phyloP scores from a whole-genome alignment of 441 rosid genomes.

The Erodium texanum region DNA sequence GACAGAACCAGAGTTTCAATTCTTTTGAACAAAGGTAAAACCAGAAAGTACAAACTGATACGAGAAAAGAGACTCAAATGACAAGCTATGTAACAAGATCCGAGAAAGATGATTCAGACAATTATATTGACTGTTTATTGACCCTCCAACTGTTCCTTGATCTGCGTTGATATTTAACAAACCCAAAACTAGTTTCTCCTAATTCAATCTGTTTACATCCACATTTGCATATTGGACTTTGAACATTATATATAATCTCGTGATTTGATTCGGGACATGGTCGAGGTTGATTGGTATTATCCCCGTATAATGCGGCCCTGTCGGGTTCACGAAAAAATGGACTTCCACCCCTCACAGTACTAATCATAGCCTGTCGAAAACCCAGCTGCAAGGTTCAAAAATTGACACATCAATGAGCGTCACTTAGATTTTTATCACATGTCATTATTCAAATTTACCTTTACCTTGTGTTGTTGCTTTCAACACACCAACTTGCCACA shows the following conservation, averaged over 20 bases:
- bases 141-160: no score
- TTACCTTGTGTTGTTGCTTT: slow-evolving; percentile 40
- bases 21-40: no score
- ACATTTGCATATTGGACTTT: no score
- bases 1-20: no score
- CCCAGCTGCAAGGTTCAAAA: slow-evolving; percentile 39
- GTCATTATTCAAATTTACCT: not conserved
- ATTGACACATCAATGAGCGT: not conserved
- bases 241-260: slow-evolving; percentile 17
- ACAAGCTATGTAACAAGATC: no score
- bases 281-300: slow-evolving; percentile 31
- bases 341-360: slow-evolving; percentile 66
- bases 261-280: slow-evolving; percentile 35
- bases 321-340: slow-evolving; percentile 41
- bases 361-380: slow-evolving; percentile 42
- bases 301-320: slow-evolving; percentile 50
- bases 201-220: no score
- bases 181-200: no score
- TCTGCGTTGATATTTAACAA: no score
- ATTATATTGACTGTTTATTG: no score
- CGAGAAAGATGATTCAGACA: no score
- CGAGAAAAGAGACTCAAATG: no score
- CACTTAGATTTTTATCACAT: not conserved
- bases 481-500: slow-evolving; percentile 46
- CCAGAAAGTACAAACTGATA: no score